phyloP scores from a whole-genome alignment of 2,329 filamentous ascomycete species.

The Fusarium brachygibbosum region DNA sequence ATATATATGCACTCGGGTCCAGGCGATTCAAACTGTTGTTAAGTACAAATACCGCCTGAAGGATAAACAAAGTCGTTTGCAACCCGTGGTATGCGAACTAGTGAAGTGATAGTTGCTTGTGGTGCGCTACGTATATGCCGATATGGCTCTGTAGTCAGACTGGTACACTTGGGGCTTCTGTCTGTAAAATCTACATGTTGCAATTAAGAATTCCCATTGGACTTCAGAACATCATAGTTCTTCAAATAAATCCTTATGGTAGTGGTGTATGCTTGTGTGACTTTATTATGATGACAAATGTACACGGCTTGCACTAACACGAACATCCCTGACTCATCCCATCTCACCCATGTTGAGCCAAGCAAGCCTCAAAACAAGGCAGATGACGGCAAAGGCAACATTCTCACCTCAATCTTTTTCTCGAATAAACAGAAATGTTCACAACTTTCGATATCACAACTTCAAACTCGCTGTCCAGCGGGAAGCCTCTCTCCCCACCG shows the following conservation, averaged over 20 bases:
- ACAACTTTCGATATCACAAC: slow-evolving; percentile 43
- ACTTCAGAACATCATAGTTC: no score
- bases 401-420: background rate
- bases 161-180: background rate
- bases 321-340: slow-evolving; percentile 18
- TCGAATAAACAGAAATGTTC: slow-evolving; percentile 33
- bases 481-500: slow-evolving; percentile 31
- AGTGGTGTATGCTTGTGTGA: background rate
- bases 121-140: background rate
- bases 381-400: background rate
- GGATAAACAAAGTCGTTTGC: no score
- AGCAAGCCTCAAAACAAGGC: background rate
- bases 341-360: background rate
- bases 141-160: background rate
- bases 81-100: background rate
- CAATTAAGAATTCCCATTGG: background rate
- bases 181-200: background rate
- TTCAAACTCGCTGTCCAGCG: slow-evolving; percentile 32
- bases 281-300: slow-evolving; percentile 22
- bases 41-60: background rate
- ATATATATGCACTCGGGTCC: background rate
- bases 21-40: background rate
- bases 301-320: slow-evolving; percentile 8
- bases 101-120: no score
- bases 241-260: background rate